Percentiles rank a stretch among this genome's conserved stretches.
These are phyloP conservation scores for Omphalea diandra DNA, from an alignment of 441 rosid species.

Conservation along the genomic window DNA sequence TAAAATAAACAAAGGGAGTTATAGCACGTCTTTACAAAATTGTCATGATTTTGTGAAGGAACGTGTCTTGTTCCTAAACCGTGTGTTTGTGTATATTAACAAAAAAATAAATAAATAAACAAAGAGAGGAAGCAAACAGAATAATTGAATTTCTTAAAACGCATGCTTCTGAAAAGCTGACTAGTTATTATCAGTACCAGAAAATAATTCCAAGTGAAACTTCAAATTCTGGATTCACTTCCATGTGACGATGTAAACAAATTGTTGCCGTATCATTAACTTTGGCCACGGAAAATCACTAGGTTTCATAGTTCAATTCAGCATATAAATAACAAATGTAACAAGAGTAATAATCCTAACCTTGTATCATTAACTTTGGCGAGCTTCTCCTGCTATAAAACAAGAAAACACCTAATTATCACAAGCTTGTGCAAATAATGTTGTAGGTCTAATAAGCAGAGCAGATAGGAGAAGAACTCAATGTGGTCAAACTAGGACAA, in stretches of 20 bases:
- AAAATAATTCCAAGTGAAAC: background rate
- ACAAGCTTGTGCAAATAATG: background rate
- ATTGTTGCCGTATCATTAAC: background rate
- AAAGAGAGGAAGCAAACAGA: background rate
- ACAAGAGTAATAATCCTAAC: background rate
- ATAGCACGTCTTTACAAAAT: too few species aligned
- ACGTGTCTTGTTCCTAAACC: too few species aligned
- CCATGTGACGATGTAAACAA: background rate
- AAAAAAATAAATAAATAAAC: too few species aligned
- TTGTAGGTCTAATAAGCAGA: background rate
- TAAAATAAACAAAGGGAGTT: background rate
- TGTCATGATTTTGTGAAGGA: too few species aligned
- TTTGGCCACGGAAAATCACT: background rate
- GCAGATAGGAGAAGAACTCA: background rate
- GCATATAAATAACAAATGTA: background rate
- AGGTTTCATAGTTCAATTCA: background rate
- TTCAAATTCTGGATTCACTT: background rate
- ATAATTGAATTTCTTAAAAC: background rate
- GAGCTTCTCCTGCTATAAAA: constrained; percentile 8
- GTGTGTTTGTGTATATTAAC: too few species aligned
- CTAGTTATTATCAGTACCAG: background rate
- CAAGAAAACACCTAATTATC: background rate
- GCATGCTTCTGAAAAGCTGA: constrained; percentile 4
- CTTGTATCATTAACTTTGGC: background rate
- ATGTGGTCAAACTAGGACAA: constrained; percentile 8